Evolutionary conservation across 2,329 filamentous ascomycete species (phyloP).

Genomic region (Tolypocladium capitatum): DNA sequence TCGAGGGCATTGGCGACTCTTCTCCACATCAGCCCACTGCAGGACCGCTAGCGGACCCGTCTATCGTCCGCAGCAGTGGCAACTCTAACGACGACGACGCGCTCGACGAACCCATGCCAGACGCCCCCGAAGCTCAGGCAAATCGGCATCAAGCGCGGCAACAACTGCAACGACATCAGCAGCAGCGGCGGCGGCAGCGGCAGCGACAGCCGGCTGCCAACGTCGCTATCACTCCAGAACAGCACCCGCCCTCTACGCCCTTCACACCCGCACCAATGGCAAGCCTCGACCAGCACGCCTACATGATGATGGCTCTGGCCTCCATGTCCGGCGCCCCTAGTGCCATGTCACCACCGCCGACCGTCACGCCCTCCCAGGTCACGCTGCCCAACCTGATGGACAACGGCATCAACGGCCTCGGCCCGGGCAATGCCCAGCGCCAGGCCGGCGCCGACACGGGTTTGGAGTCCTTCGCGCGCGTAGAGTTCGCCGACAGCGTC

Average conservation of each 20-base stretch:
- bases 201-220: slow-evolving; percentile 3
- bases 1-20: background rate
- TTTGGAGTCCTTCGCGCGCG: slow-evolving; percentile 43
- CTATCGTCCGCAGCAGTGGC: background rate
- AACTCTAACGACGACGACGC: slow-evolving; percentile 1
- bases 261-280: slow-evolving; percentile 19
- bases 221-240: slow-evolving; percentile 9
- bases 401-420: slow-evolving; percentile 15
- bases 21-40: background rate
- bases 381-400: slow-evolving; percentile 26
- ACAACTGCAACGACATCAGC: slow-evolving; percentile 5
- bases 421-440: slow-evolving; percentile 18
- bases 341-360: slow-evolving; percentile 27
- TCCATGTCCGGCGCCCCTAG: slow-evolving; percentile 22
- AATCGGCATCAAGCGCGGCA: slow-evolving; percentile 2
- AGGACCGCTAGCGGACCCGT: background rate
- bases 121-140: slow-evolving; percentile 6
- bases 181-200: slow-evolving; percentile 6
- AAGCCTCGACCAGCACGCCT: slow-evolving; percentile 23
- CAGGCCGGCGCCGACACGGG: slow-evolving; percentile 24
- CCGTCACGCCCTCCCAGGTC: slow-evolving; percentile 32
- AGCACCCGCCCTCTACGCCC: slow-evolving; percentile 18
- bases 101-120: slow-evolving; percentile 7
- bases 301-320: slow-evolving; percentile 33
- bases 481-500: slow-evolving; percentile 62